A percentile compares a stretch with the other conserved stretches of the same genome.
Evolutionary conservation across 2,329 filamentous ascomycete genomes (phyloP).

Genomic region (Mycosphaerella arachidis): DNA sequence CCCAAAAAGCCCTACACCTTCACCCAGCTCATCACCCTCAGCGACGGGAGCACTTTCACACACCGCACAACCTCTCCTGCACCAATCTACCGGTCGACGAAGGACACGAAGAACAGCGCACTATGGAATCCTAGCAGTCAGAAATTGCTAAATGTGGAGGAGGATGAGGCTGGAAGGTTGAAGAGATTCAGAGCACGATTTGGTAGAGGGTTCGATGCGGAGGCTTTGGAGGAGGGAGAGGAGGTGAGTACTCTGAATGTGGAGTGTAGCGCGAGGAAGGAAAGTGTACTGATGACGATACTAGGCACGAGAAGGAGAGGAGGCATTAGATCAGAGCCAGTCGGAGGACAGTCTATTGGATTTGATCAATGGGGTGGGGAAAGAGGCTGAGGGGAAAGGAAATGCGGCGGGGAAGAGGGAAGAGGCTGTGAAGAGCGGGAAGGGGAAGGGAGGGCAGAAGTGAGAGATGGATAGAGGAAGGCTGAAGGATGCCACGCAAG

Average conservation of each 20-base stretch:
- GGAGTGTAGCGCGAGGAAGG: not conserved
- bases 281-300: conserved; percentile 15
- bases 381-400: conserved; percentile 35
- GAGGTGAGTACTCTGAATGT: conserved; percentile 19
- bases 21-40: conserved; percentile 91
- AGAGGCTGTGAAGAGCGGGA: conserved; percentile 34
- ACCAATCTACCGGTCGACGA: conserved; percentile 59
- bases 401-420: conserved; percentile 41
- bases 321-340: conserved; percentile 38
- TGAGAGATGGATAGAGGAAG: conserved; percentile 13
- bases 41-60: conserved; percentile 81
- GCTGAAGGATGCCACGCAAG: not conserved
- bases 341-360: conserved; percentile 55
- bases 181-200: conserved; percentile 81
- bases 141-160: conserved; percentile 80
- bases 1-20: conserved; percentile 94
- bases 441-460: conserved; percentile 34
- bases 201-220: conserved; percentile 75
- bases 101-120: conserved; percentile 84
- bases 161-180: conserved; percentile 88
- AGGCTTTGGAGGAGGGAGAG: conserved; percentile 28
- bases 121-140: conserved; percentile 86
- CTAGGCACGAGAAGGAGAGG: conserved; percentile 46
- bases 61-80: conserved; percentile 70
- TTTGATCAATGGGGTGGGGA: conserved; percentile 49